These are phyloP conservation scores for Linnemannia hyalina DNA, from an alignment of 192 early-diverging fungal genomes.

Conservation along the genomic window DNA sequence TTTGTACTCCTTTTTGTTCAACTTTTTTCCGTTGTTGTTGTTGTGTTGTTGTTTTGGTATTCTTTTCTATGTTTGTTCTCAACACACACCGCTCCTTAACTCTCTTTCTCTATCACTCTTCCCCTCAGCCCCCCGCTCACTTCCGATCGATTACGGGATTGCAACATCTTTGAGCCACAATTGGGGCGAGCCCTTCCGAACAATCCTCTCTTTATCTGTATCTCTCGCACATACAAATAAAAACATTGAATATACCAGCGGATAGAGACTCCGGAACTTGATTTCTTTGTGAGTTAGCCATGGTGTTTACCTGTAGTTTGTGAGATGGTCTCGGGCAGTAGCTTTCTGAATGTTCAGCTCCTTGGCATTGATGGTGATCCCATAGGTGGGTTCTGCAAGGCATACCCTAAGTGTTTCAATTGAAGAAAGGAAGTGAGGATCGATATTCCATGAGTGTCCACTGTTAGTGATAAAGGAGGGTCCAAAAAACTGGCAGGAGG, in stretches of 20 bases:
- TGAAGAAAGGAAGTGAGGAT: neutral
- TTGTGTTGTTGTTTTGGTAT: neutral
- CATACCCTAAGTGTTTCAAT: constrained; percentile 44
- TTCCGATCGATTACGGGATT: neutral
- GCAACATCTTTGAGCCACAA: neutral
- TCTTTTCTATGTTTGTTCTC: neutral
- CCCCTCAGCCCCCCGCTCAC: neutral
- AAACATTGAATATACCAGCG: neutral
- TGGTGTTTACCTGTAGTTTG: constrained; percentile 41
- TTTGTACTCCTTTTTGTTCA: too few relatives aligned
- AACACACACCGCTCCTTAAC: neutral
- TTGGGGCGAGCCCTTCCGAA: neutral
- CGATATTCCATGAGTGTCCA: neutral
- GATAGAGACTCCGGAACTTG: too few relatives aligned
- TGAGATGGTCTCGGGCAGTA: constrained; percentile 24
- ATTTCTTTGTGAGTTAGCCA: neutral
- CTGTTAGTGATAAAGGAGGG: too few relatives aligned
- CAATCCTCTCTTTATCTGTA: neutral
- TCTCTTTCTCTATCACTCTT: neutral
- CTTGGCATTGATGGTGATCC: constrained; percentile 68
- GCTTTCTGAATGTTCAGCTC: constrained; percentile 70
- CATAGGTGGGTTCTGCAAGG: constrained; percentile 63
- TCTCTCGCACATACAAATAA: neutral
- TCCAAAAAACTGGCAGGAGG: neutral
- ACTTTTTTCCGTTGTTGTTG: neutral